Percentiles rank a stretch among this genome's conserved stretches.
Evolutionary conservation across 2,329 filamentous ascomycete species (phyloP).

Genomic region (Lachnellula arida): DNA sequence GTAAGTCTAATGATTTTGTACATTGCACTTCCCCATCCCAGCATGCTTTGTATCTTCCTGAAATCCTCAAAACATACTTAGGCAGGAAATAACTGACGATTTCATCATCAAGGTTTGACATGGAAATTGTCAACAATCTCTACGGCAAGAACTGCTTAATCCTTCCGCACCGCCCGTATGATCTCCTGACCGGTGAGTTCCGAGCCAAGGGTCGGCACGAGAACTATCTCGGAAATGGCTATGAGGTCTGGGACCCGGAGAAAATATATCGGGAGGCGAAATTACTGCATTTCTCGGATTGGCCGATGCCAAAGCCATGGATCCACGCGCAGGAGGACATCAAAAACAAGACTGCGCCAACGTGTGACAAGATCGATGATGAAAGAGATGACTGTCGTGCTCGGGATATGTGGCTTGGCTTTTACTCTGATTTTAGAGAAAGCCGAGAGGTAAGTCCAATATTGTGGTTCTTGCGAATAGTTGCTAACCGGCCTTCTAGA

Average conservation of each 20-base stretch:
- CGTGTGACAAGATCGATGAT: not conserved
- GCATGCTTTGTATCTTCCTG: too few species aligned
- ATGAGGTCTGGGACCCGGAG: slow-evolving; percentile 47
- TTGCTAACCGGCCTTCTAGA: too few species aligned
- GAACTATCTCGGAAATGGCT: slow-evolving; percentile 44
- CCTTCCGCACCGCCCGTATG: slow-evolving; percentile 52
- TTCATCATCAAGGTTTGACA: slow-evolving; percentile 43
- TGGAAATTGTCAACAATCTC: slow-evolving; percentile 47
- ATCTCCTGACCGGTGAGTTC: slow-evolving; percentile 51
- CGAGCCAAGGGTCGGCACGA: slow-evolving; percentile 40
- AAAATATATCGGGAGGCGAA: slow-evolving; percentile 45
- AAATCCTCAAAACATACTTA: too few species aligned
- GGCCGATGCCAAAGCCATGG: slow-evolving; percentile 56
- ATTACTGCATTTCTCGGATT: slow-evolving; percentile 54
- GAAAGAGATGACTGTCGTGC: not conserved
- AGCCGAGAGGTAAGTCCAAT: slow-evolving; percentile 1
- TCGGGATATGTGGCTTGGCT: slow-evolving; percentile 7
- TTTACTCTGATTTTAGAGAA: slow-evolving; percentile 8
- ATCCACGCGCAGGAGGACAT: not conserved
- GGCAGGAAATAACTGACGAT: too few species aligned
- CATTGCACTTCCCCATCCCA: too few species aligned
- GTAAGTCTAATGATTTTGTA: too few species aligned
- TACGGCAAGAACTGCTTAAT: slow-evolving; percentile 35
- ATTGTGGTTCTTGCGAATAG: too few species aligned
- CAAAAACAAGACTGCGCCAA: not conserved